Base-by-base conservation (phyloP, 345 rosid genomes). In the Noccaea bulbosa region DNA sequence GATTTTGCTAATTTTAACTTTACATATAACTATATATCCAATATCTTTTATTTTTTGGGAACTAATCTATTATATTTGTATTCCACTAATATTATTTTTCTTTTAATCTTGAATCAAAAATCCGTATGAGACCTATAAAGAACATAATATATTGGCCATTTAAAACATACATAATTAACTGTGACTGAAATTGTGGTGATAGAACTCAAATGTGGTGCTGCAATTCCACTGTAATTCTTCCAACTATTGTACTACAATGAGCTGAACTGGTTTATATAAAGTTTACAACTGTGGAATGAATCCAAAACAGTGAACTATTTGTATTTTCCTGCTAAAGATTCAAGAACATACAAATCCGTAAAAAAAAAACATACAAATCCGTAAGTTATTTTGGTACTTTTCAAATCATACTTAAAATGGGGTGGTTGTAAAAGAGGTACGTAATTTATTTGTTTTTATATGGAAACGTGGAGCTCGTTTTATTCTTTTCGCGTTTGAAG, bases 381-480 rank as follows among this genome's bases (percentile, higher is more conserved):
- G 2, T 35, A 16, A 40, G 4, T 12, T 14, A 16, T 14, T 33
- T 46, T n/a, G 4, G 4, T 61, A 24, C 5, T 8, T 5, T 61
- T 44, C 4, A 14, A 30, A 17, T 27, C 27, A 45, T 62, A 20
- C 24, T 45, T 35, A 10, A 32, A 68, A 22, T 1, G 7, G 38
- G 46, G 48, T 69, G 14, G 46, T 55, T 55, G 45, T 46, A 37
- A 35, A 46, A 46, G 24, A 46, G 15, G 7, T 22, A 46, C 11
- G 7, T 22, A 35, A 22, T 22, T 45, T 65, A 5, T 38, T 6
- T 41, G 7, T 30, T 51, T 51, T 5, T 47, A 14, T 70, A 38
- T 5, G 20, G 48, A 59, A 70, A 70, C 44, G 60, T 59, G 59
- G 60, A 50, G 11, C 30, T 60, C 30, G 3, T 38, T 15, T 55